Evolutionary conservation across 352 stramenopile genomes (phyloP), one percentile per base, ranked within the genome.

Genomic region (Phytopythium vexans): DNA sequence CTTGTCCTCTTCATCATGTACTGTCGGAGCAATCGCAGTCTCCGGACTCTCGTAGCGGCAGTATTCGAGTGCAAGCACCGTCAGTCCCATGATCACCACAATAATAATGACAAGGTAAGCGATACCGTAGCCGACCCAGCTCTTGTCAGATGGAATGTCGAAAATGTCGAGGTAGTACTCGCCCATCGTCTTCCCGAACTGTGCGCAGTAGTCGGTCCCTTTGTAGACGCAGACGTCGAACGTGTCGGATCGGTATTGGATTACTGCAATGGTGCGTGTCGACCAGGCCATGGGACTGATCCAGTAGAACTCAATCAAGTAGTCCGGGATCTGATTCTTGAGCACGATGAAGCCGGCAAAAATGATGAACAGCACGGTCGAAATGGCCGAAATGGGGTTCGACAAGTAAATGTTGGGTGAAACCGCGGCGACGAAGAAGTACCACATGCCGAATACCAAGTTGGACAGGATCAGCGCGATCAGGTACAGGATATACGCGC

Each of bases 241-340:
- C 15, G 49, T 56, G 1, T 44, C 35, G 7, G 64, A 56, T 12
- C 62, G 55, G 47, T 83, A 86, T 37, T 83, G 52, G 47, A 71
- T 77, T 12, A 85, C 60, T 12, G 57, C 60, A 3, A 85, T 34
- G 0, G 60, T 58, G 7, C 76, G 64, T 12, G 78, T 43, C 4
- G 35, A 40, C 78, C 78, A 89, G 1, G 70, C 49, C 33, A 84
- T 65, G 0, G 80, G 80, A 33, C 77, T 71, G 11, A 91, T 36
- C 57, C 61, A 88, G 44, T 86, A 89, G 15, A 87, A 21, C 80
- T 78, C 89, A 10, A 74, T 71, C 15, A 76, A 71, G 43, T 70
- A 77, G 31, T 63, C 62, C 0, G n/a, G n/a, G n/a, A n/a, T n/a
- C n/a, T n/a, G n/a, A n/a, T n/a, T n/a, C n/a, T n/a, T n/a, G n/a